These are phyloP conservation scores for Phylloporus arenicola DNA, from an alignment of 768 basidiomycete species.

Conservation along the genomic window DNA sequence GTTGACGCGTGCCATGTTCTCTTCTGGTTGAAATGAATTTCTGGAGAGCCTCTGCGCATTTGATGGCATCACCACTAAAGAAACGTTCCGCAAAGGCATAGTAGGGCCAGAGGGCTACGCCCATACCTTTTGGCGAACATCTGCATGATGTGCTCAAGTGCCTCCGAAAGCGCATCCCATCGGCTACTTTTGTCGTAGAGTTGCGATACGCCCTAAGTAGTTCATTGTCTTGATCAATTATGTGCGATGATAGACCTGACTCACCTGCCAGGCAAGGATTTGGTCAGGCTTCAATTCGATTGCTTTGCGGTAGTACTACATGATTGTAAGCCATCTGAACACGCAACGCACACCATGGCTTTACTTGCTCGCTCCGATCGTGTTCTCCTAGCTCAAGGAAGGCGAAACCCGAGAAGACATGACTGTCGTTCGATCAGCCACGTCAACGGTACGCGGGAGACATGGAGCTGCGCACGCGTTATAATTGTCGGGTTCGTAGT, in stretches of 20 bases:
- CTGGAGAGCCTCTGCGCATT: slow-evolving; percentile 78
- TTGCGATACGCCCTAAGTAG: slow-evolving; percentile 59
- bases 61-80: slow-evolving; percentile 63
- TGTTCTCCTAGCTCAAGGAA: slow-evolving; percentile 66
- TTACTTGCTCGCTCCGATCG: slow-evolving; percentile 83
- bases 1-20: slow-evolving; percentile 51
- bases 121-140: slow-evolving; percentile 56
- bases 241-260: slow-evolving; percentile 13
- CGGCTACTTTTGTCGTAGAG: slow-evolving; percentile 61
- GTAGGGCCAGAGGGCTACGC: background rate
- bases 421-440: slow-evolving; percentile 39
- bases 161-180: slow-evolving; percentile 53
- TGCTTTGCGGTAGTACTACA: slow-evolving; percentile 74
- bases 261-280: slow-evolving; percentile 80
- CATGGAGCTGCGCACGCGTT: slow-evolving; percentile 61
- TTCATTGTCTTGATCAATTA: slow-evolving; percentile 5
- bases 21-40: slow-evolving; percentile 63
- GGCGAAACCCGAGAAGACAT: slow-evolving; percentile 82
- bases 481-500: slow-evolving; percentile 79
- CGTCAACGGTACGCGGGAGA: background rate
- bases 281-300: slow-evolving; percentile 64
- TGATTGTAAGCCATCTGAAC: slow-evolving; percentile 14
- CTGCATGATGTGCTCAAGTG: slow-evolving; percentile 52
- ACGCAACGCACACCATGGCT: slow-evolving; percentile 14
- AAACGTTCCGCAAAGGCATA: background rate